phyloP scores from a whole-genome alignment of 2,329 filamentous ascomycete species.

The Trichoderma hamatum region DNA sequence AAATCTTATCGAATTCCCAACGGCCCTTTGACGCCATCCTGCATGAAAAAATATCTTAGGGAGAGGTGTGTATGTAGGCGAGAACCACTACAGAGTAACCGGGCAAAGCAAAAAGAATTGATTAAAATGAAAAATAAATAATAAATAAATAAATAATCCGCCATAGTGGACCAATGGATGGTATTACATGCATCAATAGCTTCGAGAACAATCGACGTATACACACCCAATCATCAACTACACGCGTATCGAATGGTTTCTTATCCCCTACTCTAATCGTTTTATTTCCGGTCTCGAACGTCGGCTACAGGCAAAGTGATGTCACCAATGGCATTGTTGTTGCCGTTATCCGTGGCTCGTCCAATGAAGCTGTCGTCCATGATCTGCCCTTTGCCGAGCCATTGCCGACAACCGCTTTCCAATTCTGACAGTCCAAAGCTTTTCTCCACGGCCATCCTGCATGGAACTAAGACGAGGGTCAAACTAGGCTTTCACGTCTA shows the following conservation, averaged over 20 bases:
- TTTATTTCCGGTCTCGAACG: neutral
- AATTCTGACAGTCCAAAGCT: neutral
- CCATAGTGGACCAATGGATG: neutral
- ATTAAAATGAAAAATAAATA: neutral
- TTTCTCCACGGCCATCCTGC: neutral
- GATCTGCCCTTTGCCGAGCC: neutral
- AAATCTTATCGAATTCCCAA: neutral
- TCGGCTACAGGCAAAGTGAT: neutral
- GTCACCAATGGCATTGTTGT: neutral
- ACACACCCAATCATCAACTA: neutral
- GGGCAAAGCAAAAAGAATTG: neutral
- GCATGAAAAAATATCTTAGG: neutral
- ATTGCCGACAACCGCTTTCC: neutral
- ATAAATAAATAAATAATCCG: neutral
- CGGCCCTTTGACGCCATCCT: neutral
- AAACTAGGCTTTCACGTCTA: neutral
- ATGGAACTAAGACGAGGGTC: neutral
- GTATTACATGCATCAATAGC: neutral
- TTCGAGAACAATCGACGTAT: neutral
- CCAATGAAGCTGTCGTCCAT: neutral
- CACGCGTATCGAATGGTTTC: neutral
- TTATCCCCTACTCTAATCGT: neutral
- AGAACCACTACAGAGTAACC: neutral
- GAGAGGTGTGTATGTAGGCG: neutral
- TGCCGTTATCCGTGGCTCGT: neutral